Conservation (phyloP, 129 eudicot genomes). For the Mikania micrantha region DNA sequence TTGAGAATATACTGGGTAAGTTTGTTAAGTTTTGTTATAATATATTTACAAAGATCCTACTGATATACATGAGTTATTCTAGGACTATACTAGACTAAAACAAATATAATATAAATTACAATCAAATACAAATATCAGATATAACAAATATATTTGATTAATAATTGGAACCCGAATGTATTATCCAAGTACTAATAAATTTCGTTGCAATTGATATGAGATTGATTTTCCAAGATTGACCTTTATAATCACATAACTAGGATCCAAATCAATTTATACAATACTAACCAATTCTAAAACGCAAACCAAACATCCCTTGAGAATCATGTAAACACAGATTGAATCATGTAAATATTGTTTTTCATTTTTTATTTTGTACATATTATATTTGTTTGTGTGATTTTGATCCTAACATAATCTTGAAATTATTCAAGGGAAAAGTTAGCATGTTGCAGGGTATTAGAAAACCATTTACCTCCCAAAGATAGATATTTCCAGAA, state of each 20-base stretch:
- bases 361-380: background rate
- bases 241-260: background rate
- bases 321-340: background rate
- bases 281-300: background rate
- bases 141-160: too few relatives aligned
- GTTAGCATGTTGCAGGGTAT: background rate
- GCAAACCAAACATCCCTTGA: constrained; percentile 3
- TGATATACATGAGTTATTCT: too few relatives aligned
- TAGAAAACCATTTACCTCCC: constrained; percentile 38
- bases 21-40: too few relatives aligned
- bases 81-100: too few relatives aligned
- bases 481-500: constrained; percentile 40
- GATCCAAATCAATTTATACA: background rate
- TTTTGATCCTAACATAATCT: background rate
- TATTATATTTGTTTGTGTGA: background rate
- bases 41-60: too few relatives aligned
- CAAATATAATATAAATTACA: too few relatives aligned
- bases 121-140: too few relatives aligned
- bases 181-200: background rate
- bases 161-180: background rate
- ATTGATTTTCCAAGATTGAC: background rate
- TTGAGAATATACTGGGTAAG: too few relatives aligned
- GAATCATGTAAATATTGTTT: background rate
- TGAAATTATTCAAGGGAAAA: background rate
- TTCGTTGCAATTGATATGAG: background rate